Percentiles rank a stretch among this genome's conserved stretches.
Conservation (phyloP, 176 grass and related monocot genomes). For the Phoenix dactylifera region DNA sequence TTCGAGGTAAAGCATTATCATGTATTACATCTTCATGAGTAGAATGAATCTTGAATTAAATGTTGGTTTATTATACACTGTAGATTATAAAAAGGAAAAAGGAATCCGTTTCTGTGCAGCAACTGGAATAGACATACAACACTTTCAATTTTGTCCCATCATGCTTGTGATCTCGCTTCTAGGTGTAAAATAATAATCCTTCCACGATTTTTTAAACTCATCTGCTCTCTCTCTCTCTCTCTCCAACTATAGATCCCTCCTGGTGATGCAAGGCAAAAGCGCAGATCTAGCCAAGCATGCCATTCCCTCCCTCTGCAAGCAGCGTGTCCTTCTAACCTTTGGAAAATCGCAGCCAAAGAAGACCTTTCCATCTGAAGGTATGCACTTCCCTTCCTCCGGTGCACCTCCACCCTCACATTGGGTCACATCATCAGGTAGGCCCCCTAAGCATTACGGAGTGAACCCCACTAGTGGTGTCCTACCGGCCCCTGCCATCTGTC, state of each 20-base stretch:
- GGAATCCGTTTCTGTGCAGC: too few species aligned
- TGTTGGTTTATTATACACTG: too few species aligned
- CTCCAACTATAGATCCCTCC: slow-evolving; percentile 33
- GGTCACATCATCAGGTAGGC: slow-evolving; percentile 38
- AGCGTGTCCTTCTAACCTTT: slow-evolving; percentile 51
- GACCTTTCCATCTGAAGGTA: slow-evolving; percentile 21
- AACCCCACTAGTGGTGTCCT: slow-evolving; percentile 13
- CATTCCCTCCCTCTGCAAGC: slow-evolving; percentile 43
- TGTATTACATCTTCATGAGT: too few species aligned
- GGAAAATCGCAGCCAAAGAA: slow-evolving; percentile 59
- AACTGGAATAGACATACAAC: too few species aligned
- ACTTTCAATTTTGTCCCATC: too few species aligned
- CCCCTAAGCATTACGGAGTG: slow-evolving; percentile 36
- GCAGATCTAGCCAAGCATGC: slow-evolving; percentile 54
- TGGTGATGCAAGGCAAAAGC: slow-evolving; percentile 57
- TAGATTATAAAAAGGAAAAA: too few species aligned
- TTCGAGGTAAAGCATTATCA: too few species aligned
- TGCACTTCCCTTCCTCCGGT: slow-evolving; percentile 21
- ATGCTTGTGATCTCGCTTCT: too few species aligned
- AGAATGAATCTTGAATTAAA: too few species aligned
- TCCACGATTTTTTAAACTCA: neutral
- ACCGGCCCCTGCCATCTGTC: neutral
- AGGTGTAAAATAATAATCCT: too few species aligned
- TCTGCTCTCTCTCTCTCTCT: neutral
- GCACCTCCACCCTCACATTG: slow-evolving; percentile 35